Evolutionary conservation across 352 stramenopile genomes (phyloP).

Genomic region (Globisporangium nodosum): DNA sequence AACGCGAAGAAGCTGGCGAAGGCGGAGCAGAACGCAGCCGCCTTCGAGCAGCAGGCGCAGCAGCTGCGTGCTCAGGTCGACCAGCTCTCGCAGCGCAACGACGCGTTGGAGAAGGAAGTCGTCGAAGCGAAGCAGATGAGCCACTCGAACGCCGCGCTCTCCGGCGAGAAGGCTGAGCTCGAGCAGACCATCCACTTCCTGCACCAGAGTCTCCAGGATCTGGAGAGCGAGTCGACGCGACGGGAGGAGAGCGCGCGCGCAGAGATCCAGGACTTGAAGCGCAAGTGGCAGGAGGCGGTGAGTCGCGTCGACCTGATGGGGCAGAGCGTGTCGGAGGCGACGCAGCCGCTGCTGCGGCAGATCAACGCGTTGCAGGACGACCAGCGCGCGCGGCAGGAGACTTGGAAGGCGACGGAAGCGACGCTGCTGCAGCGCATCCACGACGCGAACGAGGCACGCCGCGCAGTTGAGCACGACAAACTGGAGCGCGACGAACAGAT

Average conservation of each 20-base stretch:
- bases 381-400: conserved; percentile 46
- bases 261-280: conserved; percentile 57
- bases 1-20: conserved; percentile 23
- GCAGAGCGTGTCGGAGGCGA: conserved; percentile 63
- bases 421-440: conserved; percentile 37
- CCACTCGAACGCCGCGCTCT: conserved; percentile 45
- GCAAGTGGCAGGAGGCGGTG: conserved; percentile 78
- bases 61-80: conserved; percentile 21
- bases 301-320: conserved; percentile 59
- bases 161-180: conserved; percentile 47
- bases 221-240: conserved; percentile 47
- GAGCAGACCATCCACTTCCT: conserved; percentile 58
- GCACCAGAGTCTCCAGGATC: conserved; percentile 41
- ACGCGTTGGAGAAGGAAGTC: conserved; percentile 30
- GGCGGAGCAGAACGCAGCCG: conserved; percentile 19
- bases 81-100: conserved; percentile 26
- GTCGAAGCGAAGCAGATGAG: conserved; percentile 32
- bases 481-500: conserved; percentile 32
- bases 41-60: conserved; percentile 17
- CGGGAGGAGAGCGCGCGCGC: conserved; percentile 56
- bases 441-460: conserved; percentile 26
- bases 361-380: conserved; percentile 69
- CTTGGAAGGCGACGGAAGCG: conserved; percentile 45
- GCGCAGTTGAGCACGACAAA: conserved; percentile 35
- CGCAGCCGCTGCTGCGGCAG: conserved; percentile 68